These are phyloP conservation scores for Dalbergia cochinchinensis DNA, from an alignment of 306 rosid genomes.

Conservation along the genomic window DNA sequence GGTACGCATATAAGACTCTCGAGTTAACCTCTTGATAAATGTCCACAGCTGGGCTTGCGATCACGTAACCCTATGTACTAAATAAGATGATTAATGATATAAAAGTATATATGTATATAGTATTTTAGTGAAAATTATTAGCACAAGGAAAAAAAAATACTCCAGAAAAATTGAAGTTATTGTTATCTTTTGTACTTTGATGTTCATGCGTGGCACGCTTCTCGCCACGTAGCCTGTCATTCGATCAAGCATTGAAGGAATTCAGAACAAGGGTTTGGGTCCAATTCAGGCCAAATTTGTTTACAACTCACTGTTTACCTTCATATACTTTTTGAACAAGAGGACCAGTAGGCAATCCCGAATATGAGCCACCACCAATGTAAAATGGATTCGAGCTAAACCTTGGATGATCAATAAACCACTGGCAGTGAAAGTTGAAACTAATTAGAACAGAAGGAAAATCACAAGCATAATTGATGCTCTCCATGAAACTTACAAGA, in stretches of 20 bases:
- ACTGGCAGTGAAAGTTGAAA: constrained; percentile 47
- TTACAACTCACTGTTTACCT: constrained; percentile 40
- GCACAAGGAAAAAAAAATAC: background rate
- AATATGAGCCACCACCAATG: constrained; percentile 65
- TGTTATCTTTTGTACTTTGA: constrained; percentile 51
- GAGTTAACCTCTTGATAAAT: accelerated
- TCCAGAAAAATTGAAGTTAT: too few relatives aligned
- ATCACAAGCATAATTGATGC: background rate
- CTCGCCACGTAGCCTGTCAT: constrained; percentile 48
- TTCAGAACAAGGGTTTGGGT: background rate
- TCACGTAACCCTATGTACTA: constrained; percentile 53
- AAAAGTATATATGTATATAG: background rate
- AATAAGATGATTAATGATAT: constrained; percentile 1
- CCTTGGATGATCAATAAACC: constrained; percentile 60
- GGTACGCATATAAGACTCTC: constrained; percentile 52
- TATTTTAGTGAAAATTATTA: background rate
- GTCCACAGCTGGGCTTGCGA: constrained; percentile 62
- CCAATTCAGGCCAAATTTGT: background rate
- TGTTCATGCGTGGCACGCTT: constrained; percentile 51
- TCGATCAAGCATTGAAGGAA: constrained; percentile 10
- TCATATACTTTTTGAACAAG: constrained; percentile 48
- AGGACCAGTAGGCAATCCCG: constrained; percentile 50
- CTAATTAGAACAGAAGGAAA: background rate
- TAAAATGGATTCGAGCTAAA: constrained; percentile 60
- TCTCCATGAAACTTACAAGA: too few relatives aligned